Evolutionary conservation across 83 land plant genomes (phyloP).

Genomic region (Thuja plicata): DNA sequence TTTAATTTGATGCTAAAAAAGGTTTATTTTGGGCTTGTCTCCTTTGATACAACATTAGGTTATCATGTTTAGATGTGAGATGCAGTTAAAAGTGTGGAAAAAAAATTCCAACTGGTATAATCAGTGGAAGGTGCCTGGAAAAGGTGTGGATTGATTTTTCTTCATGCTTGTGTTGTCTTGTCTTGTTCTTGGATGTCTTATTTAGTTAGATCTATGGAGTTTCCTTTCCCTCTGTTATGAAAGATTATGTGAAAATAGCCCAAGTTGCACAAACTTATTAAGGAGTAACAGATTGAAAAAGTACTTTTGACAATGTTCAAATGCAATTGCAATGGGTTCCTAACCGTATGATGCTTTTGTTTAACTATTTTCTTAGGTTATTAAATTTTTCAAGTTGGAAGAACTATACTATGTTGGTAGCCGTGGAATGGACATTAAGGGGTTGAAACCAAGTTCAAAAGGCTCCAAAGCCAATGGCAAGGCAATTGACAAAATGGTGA

Average conservation of each 20-base stretch:
- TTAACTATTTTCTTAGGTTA: slow-evolving; percentile 40
- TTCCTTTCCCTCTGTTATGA: background rate
- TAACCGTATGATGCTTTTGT: background rate
- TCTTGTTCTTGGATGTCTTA: background rate
- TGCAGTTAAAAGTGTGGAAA: slow-evolving; percentile 68
- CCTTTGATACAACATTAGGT: background rate
- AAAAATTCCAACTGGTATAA: slow-evolving; percentile 86
- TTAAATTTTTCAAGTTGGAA: slow-evolving; percentile 54
- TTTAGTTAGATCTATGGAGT: background rate
- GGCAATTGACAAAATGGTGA: slow-evolving; percentile 53
- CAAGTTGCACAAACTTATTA: no score
- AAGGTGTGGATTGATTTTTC: slow-evolving; percentile 47
- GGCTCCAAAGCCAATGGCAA: slow-evolving; percentile 29
- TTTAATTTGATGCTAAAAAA: background rate
- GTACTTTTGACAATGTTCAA: no score
- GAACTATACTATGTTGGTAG: slow-evolving; percentile 84
- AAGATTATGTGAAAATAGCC: background rate
- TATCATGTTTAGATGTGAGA: slow-evolving; percentile 60
- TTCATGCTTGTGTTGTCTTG: background rate
- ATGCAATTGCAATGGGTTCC: background rate
- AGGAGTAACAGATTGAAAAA: background rate
- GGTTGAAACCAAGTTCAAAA: slow-evolving; percentile 31
- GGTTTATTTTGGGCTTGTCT: background rate
- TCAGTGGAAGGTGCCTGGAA: slow-evolving; percentile 84
- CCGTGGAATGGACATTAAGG: slow-evolving; percentile 89